A percentile compares a stretch with the other conserved stretches of the same genome.
Evolutionary conservation across 1,284 basidiomycete genomes (phyloP).

Genomic region (Moesziomyces parantarcticus): DNA sequence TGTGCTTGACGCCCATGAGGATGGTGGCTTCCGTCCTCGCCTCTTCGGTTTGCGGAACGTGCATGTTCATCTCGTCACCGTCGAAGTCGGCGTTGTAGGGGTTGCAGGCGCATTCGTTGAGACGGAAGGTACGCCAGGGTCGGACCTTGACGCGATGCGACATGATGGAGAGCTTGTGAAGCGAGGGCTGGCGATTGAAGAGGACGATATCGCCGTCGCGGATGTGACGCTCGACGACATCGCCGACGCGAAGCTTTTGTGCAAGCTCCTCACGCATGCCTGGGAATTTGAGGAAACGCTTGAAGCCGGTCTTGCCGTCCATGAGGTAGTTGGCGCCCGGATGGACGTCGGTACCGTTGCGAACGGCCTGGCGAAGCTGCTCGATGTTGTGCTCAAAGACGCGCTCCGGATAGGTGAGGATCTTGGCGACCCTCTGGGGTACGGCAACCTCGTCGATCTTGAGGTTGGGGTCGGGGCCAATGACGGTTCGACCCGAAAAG

Average conservation of each 20-base stretch:
- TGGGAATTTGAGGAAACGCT: constrained; percentile 71
- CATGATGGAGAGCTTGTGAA: constrained; percentile 87
- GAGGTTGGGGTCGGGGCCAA: constrained; percentile 97
- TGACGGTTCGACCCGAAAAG: constrained; percentile 97
- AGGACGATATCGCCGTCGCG: constrained; percentile 96
- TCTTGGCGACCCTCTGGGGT: constrained; percentile 93
- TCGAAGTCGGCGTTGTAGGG: constrained; percentile 99
- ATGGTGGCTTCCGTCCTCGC: constrained; percentile 96
- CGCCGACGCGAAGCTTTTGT: constrained; percentile 81
- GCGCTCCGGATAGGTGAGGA: constrained; percentile 94
- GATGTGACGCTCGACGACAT: constrained; percentile 92
- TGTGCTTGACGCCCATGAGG: constrained; percentile 97
- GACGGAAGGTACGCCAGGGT: constrained; percentile 95
- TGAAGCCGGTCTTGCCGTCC: constrained; percentile 80
- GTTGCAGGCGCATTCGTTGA: constrained; percentile 99
- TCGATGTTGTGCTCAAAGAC: constrained; percentile 94
- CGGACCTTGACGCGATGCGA: constrained; percentile 95
- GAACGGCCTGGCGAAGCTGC: constrained; percentile 79
- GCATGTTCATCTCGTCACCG: constrained; percentile 99
- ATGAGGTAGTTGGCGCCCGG: constrained; percentile 89
- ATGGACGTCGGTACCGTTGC: constrained; percentile 90
- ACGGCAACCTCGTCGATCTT: constrained; percentile 89
- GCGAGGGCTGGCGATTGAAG: constrained; percentile 98
- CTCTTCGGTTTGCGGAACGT: constrained; percentile 99
- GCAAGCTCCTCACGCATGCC: constrained; percentile 70